Evolutionary conservation across 805 yeast genomes (phyloP), one percentile per base, ranked within the genome.

Genomic region (Nadsonia fulvescens): DNA sequence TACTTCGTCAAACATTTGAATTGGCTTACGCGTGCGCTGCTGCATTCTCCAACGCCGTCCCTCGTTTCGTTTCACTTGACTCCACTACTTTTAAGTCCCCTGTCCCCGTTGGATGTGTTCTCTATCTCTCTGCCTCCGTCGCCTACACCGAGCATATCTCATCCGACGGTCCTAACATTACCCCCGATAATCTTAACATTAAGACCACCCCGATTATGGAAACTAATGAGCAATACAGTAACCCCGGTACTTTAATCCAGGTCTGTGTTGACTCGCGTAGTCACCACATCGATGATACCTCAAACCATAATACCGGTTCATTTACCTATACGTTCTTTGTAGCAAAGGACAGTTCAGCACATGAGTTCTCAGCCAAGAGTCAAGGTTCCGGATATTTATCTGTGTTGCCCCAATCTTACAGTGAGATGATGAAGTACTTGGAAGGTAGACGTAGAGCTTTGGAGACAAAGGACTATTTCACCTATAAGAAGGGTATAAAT

Each of bases 21-120:
- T 64, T 83, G 42, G 95, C 93, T 1, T 83, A 82, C 46, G 81
- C 93, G 51, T 69, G 86, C 10, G 81, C 93, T 5, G 93, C 93
- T 5, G 77, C 91, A 2, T 81, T 83, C 42, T 59, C 93, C 2
- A 70, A 70, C 37, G 70, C 86, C 9, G 69, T 74, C 33, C 94
- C 96, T 22, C 61, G 94, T 45, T 83, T 83, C 39, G 77, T 81
- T 7, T 75, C 93, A 2, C 61, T 83, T 37, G 95, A 83, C 47
- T 74, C 89, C 12, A 81, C 93, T 22, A 76, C 91, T 13, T 83
- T 83, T 61, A 71, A 76, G 42, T 76, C 83, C 11, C 96, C 96
- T 2, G 96, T 83, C 5, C 95, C 95, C 2, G 94, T 83, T 10
- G 95, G 96, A 1, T 70, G 83, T 1, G 93, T 86, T 6, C 55